A percentile compares a stretch with the other conserved stretches of the same genome.
Conservation (phyloP, 208 protist genomes). For the Herpetomonas tarakana region DNA sequence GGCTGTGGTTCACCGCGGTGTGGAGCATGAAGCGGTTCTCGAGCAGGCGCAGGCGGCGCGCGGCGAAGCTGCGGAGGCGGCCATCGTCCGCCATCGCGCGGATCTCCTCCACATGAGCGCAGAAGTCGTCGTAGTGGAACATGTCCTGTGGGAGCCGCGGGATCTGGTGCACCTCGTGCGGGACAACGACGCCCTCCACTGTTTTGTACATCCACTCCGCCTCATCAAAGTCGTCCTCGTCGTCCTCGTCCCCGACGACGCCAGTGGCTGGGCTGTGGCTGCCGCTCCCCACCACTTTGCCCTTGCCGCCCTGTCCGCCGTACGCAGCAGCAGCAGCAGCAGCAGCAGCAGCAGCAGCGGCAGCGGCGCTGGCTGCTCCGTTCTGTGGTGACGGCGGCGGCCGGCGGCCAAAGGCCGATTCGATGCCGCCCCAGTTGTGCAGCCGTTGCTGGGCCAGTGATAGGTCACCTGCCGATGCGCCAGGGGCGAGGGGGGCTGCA, state of each 20-base stretch:
- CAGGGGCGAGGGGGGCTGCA: too few relatives aligned
- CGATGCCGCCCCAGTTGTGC: neutral
- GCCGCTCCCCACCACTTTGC: too few relatives aligned
- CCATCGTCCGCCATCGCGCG: slow-evolving; percentile 54
- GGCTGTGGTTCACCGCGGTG: slow-evolving; percentile 86
- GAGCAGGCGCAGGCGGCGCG: slow-evolving; percentile 83
- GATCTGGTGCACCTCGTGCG: slow-evolving; percentile 87
- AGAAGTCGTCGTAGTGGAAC: slow-evolving; percentile 83
- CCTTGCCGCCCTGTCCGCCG: too few relatives aligned
- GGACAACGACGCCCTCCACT: slow-evolving; percentile 85
- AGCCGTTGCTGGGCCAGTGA: neutral
- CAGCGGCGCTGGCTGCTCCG: too few relatives aligned
- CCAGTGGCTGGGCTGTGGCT: neutral
- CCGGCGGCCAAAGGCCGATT: neutral
- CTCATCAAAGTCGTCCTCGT: slow-evolving; percentile 67
- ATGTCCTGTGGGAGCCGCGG: slow-evolving; percentile 86
- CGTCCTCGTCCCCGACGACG: slow-evolving; percentile 18
- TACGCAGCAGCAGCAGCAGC: too few relatives aligned
- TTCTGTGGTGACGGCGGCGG: too few relatives aligned
- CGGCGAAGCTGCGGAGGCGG: slow-evolving; percentile 80
- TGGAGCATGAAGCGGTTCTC: slow-evolving; percentile 93
- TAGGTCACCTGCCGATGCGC: neutral
- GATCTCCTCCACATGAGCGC: slow-evolving; percentile 72
- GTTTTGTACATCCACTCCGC: slow-evolving; percentile 91
- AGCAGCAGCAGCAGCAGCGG: too few relatives aligned